Evolutionary conservation across 2,329 filamentous ascomycete genomes (phyloP).

Genomic region (Epichloe hybrida): DNA sequence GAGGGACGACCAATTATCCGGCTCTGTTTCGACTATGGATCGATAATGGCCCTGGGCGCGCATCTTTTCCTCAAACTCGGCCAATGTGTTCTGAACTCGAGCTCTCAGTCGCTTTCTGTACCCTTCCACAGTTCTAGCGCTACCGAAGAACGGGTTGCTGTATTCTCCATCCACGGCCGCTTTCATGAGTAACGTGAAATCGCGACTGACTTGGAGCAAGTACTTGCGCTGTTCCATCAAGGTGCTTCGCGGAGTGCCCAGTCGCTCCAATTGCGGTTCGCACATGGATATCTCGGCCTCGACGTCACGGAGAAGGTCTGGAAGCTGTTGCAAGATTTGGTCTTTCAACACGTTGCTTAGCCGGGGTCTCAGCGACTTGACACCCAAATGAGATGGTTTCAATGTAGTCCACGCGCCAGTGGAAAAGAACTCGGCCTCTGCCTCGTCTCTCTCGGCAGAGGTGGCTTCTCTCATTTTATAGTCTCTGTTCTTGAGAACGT

Average conservation of each 20-base stretch:
- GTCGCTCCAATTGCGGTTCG: conserved; percentile 23
- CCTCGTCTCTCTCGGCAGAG: conserved; percentile 21
- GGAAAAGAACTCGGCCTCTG: conserved; percentile 31
- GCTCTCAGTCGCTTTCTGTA: conserved; percentile 37
- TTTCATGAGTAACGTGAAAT: conserved; percentile 30
- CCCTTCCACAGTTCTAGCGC: conserved; percentile 13
- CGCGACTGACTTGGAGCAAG: conserved; percentile 30
- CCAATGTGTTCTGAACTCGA: conserved; percentile 30
- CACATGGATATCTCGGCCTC: conserved; percentile 21
- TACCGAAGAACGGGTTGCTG: conserved; percentile 34
- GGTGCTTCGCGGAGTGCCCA: conserved; percentile 36
- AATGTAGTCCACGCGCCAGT: conserved; percentile 25
- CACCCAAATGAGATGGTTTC: conserved; percentile 26
- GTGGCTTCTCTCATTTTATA: conserved; percentile 21
- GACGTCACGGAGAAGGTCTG: conserved; percentile 30
- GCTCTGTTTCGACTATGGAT: conserved; percentile 14
- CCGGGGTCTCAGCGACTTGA: conserved; percentile 30
- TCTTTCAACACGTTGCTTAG: conserved; percentile 36
- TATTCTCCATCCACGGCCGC: conserved; percentile 39
- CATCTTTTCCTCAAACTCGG: conserved; percentile 32
- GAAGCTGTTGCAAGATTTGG: conserved; percentile 33
- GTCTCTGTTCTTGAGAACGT: conserved; percentile 31
- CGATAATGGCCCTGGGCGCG: conserved; percentile 24
- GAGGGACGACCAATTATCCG: neutral
- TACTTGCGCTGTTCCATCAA: conserved; percentile 31